Percentiles rank a stretch among this genome's conserved stretches.
These are phyloP conservation scores for Clitocybe nebularis DNA, from an alignment of 1,284 basidiomycete species.

Conservation along the genomic window DNA sequence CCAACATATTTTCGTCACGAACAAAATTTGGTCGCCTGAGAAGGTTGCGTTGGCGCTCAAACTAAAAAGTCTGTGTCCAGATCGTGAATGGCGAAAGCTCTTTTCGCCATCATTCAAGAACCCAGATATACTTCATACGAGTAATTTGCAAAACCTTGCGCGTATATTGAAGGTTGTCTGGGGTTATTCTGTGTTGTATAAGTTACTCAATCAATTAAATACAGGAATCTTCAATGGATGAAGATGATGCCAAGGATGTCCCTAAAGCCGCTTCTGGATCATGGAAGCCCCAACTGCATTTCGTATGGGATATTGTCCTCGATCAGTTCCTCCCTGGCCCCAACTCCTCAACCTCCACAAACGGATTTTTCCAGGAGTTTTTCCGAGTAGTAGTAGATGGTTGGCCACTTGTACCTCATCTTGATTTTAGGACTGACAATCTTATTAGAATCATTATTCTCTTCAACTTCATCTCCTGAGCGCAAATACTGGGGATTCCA, in stretches of 20 bases:
- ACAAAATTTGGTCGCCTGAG: conserved; percentile 78
- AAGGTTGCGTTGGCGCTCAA: conserved; percentile 81
- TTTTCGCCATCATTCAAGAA: conserved; percentile 79
- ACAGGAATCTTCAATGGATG: conserved; percentile 59
- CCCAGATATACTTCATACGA: conserved; percentile 58
- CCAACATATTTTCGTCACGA: conserved; percentile 48
- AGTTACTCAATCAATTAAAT: conserved; percentile 3
- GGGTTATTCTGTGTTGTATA: conserved; percentile 2
- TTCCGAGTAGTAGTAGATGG: conserved; percentile 90
- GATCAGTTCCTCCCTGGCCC: conserved; percentile 64
- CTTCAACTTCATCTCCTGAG: conserved; percentile 79
- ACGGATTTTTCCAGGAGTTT: conserved; percentile 84
- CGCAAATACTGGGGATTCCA: conserved; percentile 97
- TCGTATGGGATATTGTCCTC: conserved; percentile 86
- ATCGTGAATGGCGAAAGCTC: conserved; percentile 67
- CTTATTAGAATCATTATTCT: conserved; percentile 78
- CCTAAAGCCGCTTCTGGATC: conserved; percentile 51
- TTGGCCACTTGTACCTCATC: conserved; percentile 29
- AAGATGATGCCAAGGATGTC: conserved; percentile 42
- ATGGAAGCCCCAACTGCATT: conserved; percentile 92
- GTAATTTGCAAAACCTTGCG: conserved; percentile 75
- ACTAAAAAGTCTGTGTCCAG: conserved; percentile 57
- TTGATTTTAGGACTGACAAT: conserved; percentile 11
- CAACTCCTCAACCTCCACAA: conserved; percentile 32
- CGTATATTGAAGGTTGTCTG: conserved; percentile 70